phyloP scores from a whole-genome alignment of 352 stramenopile genomes.

The Phytophthora boehmeriae region DNA sequence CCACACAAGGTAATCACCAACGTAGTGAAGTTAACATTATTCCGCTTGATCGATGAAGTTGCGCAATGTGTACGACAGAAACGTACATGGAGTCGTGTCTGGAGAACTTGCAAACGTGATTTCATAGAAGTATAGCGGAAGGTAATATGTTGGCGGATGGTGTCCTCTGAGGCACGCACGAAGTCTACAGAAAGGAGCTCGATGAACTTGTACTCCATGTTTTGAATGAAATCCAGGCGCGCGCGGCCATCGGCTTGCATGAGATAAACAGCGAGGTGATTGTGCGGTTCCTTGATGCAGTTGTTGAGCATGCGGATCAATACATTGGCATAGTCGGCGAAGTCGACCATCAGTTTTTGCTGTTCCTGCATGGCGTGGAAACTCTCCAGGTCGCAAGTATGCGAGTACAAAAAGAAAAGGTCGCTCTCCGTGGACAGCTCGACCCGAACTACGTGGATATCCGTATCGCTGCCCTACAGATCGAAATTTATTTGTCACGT shows the following conservation, averaged over 20 bases:
- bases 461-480: constrained; percentile 78
- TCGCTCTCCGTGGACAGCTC: constrained; percentile 93
- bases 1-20: neutral
- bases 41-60: neutral
- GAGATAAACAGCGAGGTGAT: constrained; percentile 93
- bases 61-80: neutral
- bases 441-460: constrained; percentile 86
- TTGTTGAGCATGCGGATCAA: constrained; percentile 96
- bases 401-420: constrained; percentile 94
- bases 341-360: constrained; percentile 96
- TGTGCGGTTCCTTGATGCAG: constrained; percentile 95
- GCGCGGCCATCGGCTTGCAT: constrained; percentile 92
- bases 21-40: constrained; percentile 14
- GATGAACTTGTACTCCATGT: constrained; percentile 98
- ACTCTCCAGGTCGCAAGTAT: constrained; percentile 86
- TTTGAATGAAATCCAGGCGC: constrained; percentile 95
- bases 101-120: constrained; percentile 88
- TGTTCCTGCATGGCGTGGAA: constrained; percentile 94
- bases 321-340: constrained; percentile 93
- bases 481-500: constrained; percentile 1
- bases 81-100: constrained; percentile 88
- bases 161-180: constrained; percentile 86
- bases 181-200: constrained; percentile 94
- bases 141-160: constrained; percentile 92
- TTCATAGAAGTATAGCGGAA: constrained; percentile 96